Base-by-base conservation (phyloP, 2,329 filamentous ascomycete species). In the Microdochium nivale region DNA sequence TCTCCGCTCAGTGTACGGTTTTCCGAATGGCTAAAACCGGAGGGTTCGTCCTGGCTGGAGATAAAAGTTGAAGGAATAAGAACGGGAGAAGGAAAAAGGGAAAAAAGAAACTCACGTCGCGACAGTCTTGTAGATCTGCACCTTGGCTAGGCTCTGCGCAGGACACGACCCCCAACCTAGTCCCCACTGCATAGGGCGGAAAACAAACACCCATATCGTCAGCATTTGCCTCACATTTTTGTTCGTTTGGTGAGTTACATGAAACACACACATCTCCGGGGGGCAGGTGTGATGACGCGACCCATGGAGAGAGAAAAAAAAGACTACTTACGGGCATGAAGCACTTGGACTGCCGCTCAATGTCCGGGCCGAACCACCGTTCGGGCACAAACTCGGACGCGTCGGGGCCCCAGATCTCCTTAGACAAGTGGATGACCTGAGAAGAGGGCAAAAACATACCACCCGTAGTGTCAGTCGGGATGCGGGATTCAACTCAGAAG, bases 401-500 rank as follows among this genome's bases (percentile, higher is more conserved):
- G 23, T 50, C 49, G n/a, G 49, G 23, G 7, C 48, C 48, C 24
- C 30, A 50, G 24, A 50, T 23, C 32, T 46, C 33, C 23, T 43
- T 32, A 16, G 30, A 35, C 14, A 35, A 19, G 19, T 50, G 48
- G n/a, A 49, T 14, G 25, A 49, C 48, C 48, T 44, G n/a, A 5
- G 5, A 30, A 5, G 27, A 5, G 27, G n/a, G n/a, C n/a, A n/a
- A n/a, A n/a, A n/a, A n/a, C n/a, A n/a, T n/a, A n/a, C n/a, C n/a
- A n/a, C n/a, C n/a, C n/a, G n/a, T n/a, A n/a, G n/a, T n/a, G n/a
- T n/a, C n/a, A n/a, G n/a, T n/a, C n/a, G n/a, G n/a, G n/a, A n/a
- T n/a, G n/a, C n/a, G n/a, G n/a, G n/a, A n/a, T n/a, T n/a, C n/a
- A n/a, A n/a, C n/a, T n/a, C n/a, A 33, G 8, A 14, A 14, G 30